Percentiles rank a stretch among this genome's conserved stretches.
Conservation (phyloP, 371 early-diverging fungal species). For the Agmasoma carcini region DNA sequence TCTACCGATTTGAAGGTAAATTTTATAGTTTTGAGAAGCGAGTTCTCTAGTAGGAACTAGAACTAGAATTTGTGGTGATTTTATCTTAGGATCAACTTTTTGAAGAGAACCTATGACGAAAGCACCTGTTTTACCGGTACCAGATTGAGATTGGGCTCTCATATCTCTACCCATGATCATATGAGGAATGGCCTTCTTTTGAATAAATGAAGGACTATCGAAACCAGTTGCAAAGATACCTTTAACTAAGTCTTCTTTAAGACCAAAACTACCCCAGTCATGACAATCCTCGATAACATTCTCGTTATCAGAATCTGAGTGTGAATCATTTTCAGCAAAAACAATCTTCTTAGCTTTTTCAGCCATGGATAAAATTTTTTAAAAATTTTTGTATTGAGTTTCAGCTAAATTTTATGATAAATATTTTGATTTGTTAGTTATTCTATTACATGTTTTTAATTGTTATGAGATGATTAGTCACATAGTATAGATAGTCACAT, state of each 20-base stretch:
- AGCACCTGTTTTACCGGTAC: slow-evolving; percentile 99
- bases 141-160: slow-evolving; percentile 56
- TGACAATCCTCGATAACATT: slow-evolving; percentile 35
- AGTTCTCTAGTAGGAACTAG: slow-evolving; percentile 95
- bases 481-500: too few relatives aligned
- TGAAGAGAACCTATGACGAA: slow-evolving; percentile 91
- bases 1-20: slow-evolving; percentile 70
- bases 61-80: slow-evolving; percentile 82
- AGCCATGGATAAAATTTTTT: slow-evolving; percentile 23
- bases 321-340: slow-evolving; percentile 31
- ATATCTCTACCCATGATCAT: slow-evolving; percentile 75
- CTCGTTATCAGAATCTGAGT: neutral
- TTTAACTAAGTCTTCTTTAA: slow-evolving; percentile 83
- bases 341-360: slow-evolving; percentile 22
- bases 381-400: slow-evolving; percentile 4
- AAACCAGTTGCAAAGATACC: slow-evolving; percentile 92
- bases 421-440: too few relatives aligned
- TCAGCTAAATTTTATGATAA: too few relatives aligned
- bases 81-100: slow-evolving; percentile 63
- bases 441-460: too few relatives aligned
- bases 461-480: too few relatives aligned
- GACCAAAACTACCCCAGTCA: slow-evolving; percentile 84
- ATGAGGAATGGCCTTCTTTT: slow-evolving; percentile 90
- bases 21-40: slow-evolving; percentile 81
- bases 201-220: slow-evolving; percentile 89